These are phyloP conservation scores for Eimeria maxima DNA, from an alignment of 169 alveolate species.

Conservation along the genomic window DNA sequence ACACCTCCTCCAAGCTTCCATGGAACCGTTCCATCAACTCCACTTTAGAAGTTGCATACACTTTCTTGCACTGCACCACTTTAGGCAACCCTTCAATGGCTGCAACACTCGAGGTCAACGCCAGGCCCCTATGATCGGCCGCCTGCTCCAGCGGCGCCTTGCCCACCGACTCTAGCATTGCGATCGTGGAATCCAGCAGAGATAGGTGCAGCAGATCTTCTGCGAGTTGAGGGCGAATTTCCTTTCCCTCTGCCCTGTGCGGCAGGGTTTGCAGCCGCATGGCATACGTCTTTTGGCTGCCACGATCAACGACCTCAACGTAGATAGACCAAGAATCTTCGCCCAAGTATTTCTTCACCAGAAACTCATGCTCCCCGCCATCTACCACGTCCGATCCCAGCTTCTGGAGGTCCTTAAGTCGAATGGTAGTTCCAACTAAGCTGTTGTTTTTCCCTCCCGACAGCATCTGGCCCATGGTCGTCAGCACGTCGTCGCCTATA, in stretches of 20 bases:
- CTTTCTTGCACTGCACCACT: background rate
- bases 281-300: background rate
- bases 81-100: background rate
- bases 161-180: background rate
- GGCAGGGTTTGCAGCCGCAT: conserved; percentile 22
- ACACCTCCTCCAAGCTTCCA: background rate
- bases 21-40: background rate
- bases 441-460: background rate
- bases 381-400: background rate
- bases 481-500: background rate
- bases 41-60: background rate
- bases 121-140: conserved; percentile 19
- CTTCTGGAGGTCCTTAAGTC: background rate
- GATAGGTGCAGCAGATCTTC: background rate
- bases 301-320: background rate
- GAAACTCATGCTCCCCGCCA: background rate
- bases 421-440: background rate
- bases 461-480: background rate
- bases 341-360: background rate
- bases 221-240: background rate
- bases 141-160: background rate
- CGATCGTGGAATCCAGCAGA: background rate
- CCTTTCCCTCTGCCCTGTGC: background rate
- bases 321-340: background rate
- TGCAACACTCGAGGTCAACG: background rate